Evolutionary conservation across 2,329 filamentous ascomycete species (phyloP), one percentile per base, ranked within the genome.

Genomic region (Talaromyces sp.): DNA sequence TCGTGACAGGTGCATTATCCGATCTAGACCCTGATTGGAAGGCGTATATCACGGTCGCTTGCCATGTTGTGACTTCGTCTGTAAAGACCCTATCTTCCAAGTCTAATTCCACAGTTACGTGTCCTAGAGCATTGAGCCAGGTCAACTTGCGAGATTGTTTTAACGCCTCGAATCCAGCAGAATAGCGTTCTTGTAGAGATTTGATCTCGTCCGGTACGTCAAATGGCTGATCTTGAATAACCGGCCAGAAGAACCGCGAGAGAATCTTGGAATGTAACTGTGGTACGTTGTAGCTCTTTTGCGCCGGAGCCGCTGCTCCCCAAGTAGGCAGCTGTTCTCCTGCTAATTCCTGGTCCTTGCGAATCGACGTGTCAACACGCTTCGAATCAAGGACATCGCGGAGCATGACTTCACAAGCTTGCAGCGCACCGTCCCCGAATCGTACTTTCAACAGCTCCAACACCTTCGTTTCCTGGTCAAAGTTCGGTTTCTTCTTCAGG

Each of bases 351-450:
- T 82, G 77, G 42, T 79, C 80, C 62, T 81, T 83, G 46, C 86
- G 81, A 54, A 96, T 86, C 12, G 83, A 80, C 7, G 81, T 78
- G 71, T 97, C 90, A 64, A 96, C 85, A 46, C 86, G 84, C 65
- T 84, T 83, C 1, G 92, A 96, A 71, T 97, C 93, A 67, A 90
- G 84, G 39, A 98, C 90, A 73, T 99, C 95, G 66, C 89, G 91
- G 63, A 99, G 85, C 95, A 99, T 99, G 70, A 99, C 95, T 72
- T 99, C 93, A 75, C 93, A 97, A 56, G 91, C 90, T 73, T 98
- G 95, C 52, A 99, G 80, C 16, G 91, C 87, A 31, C 85, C 83
- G 67, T 97, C 92, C 25, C 93, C 93, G 62, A 97, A 93, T 8
- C 93, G 87, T 65, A 91, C 84, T 78, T 97, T 97, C 64, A 99